Conservation (phyloP, 2,329 filamentous ascomycete genomes). For the Fusarium citri region DNA sequence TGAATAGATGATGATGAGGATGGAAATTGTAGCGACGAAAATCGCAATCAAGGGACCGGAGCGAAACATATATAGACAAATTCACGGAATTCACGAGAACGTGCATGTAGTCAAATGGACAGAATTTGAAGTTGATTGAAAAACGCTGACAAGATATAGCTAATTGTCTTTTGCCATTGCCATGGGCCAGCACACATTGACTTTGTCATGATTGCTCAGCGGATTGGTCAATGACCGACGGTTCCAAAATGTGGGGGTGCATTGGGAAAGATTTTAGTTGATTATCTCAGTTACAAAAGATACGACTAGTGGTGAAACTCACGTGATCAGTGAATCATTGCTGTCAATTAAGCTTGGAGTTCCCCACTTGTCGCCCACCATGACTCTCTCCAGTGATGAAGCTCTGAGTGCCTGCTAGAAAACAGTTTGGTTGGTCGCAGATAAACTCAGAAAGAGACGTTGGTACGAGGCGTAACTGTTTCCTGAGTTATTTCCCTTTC, state of each 20-base stretch:
- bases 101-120: slow-evolving; percentile 25
- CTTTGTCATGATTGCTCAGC: slow-evolving; percentile 44
- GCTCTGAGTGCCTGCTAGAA: background rate
- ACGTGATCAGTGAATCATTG: slow-evolving; percentile 17
- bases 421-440: background rate
- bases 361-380: no score
- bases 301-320: slow-evolving; percentile 1
- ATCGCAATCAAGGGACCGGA: slow-evolving; percentile 49
- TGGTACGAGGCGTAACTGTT: slow-evolving; percentile 3
- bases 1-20: slow-evolving; percentile 50
- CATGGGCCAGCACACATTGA: slow-evolving; percentile 8
- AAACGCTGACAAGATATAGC: slow-evolving; percentile 46
- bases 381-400: background rate
- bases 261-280: slow-evolving; percentile 10
- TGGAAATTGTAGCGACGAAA: slow-evolving; percentile 54
- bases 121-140: slow-evolving; percentile 38
- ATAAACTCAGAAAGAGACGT: background rate
- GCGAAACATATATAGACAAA: slow-evolving; percentile 55
- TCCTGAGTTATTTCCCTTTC: background rate
- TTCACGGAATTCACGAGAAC: slow-evolving; percentile 44
- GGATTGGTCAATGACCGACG: slow-evolving; percentile 30
- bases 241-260: slow-evolving; percentile 5
- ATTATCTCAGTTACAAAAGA: slow-evolving; percentile 39
- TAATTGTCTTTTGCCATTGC: slow-evolving; percentile 19
- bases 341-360: background rate